Base-by-base conservation (phyloP, 2,329 filamentous ascomycete genomes). In the Hirsutella minnesotensis region DNA sequence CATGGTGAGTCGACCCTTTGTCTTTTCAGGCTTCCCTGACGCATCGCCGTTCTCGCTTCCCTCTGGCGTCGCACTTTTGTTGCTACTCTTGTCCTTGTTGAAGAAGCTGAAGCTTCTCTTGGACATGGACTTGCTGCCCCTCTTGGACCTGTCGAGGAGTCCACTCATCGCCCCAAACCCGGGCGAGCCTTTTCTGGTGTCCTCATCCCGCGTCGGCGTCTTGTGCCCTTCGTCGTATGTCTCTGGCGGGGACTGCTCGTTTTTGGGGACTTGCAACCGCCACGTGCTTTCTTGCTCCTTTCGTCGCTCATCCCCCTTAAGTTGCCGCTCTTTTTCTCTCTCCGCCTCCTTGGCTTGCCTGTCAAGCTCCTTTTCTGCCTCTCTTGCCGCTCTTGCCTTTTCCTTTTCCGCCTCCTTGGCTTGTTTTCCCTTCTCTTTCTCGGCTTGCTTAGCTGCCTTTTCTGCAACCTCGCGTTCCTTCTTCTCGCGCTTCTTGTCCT, bases 111-210 rank as follows among this genome's bases (percentile, higher is more conserved):
- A 81, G 51, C 84, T 83, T 61, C 83, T 86, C 48, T 81, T 77
- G 39, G 84, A 77, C 67, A 94, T 74, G 49, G 85, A 88, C 66
- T 86, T 90, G 59, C 81, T 86, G 9, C 78, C 78, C 43, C 81
- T 73, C 51, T 80, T 76, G 49, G 84, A 79, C 37, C 85, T 72
- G 53, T 77, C 78, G 35, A 92, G 65, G 24, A 77, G 68, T 5
- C 41, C 35, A 13, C 69, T 66, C 24, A 59, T 58, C 41, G 54
- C 57, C 46, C 58, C 70, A 55, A 54, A 70, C 15, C 56, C 51
- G 4, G 54, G 53, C 30, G 29, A 29, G 24, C 66, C 64, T 45
- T 63, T 64, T 50, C 63, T 69, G 10, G 53, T 49, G 13, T 63
- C 61, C 7, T 67, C 63, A 38, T 70, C 75, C 30, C 81, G 74